Percentiles rank a stretch among this genome's conserved stretches.
Evolutionary conservation across 164 flowering plant genomes (phyloP).

Genomic region (Stephania japonica): DNA sequence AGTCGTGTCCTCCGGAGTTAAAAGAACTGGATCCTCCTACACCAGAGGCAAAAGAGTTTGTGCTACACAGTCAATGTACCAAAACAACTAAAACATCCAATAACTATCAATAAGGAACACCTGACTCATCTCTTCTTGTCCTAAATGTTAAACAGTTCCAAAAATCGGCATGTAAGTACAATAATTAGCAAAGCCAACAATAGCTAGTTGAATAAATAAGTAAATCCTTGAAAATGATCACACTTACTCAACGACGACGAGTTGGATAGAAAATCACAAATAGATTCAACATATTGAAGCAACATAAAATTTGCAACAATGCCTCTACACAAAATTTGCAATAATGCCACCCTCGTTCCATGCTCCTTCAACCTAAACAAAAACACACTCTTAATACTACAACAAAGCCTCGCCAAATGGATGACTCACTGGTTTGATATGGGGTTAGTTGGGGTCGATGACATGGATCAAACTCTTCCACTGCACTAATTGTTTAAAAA

Average conservation of each 20-base stretch:
- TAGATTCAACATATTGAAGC: not conserved
- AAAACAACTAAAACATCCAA: not conserved
- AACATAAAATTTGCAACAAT: not conserved
- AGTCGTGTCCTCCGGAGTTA: constrained; percentile 56
- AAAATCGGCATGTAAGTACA: not conserved
- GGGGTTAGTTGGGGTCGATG: too few relatives aligned
- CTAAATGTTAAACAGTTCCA: not conserved
- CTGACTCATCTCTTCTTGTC: not conserved
- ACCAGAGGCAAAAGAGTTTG: constrained; percentile 1
- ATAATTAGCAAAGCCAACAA: not conserved
- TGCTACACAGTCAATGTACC: not conserved
- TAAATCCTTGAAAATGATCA: not conserved
- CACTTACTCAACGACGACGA: not conserved
- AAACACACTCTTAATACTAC: too few relatives aligned
- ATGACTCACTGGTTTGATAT: too few relatives aligned
- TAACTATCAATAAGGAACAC: not conserved
- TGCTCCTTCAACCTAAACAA: too few relatives aligned
- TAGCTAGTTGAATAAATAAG: not conserved
- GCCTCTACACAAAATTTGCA: not conserved
- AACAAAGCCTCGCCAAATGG: too few relatives aligned
- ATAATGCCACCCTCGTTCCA: too few relatives aligned
- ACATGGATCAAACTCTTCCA: too few relatives aligned
- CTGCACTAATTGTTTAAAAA: too few relatives aligned
- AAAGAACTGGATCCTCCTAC: constrained; percentile 90
- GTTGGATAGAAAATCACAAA: not conserved